These are phyloP conservation scores for Pseudomicrostroma phylloplanum DNA, from an alignment of 1,284 basidiomycete species.

Conservation along the genomic window DNA sequence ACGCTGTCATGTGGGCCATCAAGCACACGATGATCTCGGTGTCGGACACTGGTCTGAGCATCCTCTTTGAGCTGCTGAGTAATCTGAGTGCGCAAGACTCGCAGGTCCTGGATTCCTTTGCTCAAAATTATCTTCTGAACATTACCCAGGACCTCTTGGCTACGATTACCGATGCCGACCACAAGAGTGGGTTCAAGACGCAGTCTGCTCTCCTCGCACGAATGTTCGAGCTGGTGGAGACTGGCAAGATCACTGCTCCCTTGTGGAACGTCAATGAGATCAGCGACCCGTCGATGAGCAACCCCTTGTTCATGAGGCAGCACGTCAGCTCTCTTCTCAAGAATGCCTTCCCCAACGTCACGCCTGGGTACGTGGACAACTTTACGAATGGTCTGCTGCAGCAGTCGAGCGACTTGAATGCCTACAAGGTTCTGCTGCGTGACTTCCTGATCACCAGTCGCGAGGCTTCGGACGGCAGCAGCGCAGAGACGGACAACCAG, in stretches of 20 bases:
- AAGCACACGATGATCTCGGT: constrained; percentile 99
- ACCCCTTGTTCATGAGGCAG: constrained; percentile 75
- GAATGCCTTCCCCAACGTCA: constrained; percentile 45
- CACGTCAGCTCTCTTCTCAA: constrained; percentile 71
- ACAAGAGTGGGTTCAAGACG: constrained; percentile 70
- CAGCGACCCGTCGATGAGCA: constrained; percentile 69
- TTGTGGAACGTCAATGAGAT: constrained; percentile 72
- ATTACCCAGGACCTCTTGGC: constrained; percentile 95
- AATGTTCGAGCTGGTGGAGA: constrained; percentile 88
- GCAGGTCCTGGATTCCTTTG: constrained; percentile 72
- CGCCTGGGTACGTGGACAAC: constrained; percentile 50
- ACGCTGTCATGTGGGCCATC: constrained; percentile 98
- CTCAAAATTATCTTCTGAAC: constrained; percentile 85
- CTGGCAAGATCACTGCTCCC: constrained; percentile 71
- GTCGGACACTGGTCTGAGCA: constrained; percentile 74
- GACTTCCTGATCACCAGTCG: constrained; percentile 60
- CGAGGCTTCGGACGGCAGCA: constrained; percentile 50
- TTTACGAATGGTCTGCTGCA: constrained; percentile 71
- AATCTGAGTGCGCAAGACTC: constrained; percentile 83
- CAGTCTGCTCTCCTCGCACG: constrained; percentile 62
- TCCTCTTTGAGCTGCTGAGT: constrained; percentile 89
- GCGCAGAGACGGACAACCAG: constrained; percentile 64
- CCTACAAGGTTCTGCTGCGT: constrained; percentile 80
- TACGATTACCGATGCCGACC: constrained; percentile 93
- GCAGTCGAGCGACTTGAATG: constrained; percentile 70